Conservation (phyloP, 1,139 yeast genomes). For the Kurtzmaniella natalensis region DNA sequence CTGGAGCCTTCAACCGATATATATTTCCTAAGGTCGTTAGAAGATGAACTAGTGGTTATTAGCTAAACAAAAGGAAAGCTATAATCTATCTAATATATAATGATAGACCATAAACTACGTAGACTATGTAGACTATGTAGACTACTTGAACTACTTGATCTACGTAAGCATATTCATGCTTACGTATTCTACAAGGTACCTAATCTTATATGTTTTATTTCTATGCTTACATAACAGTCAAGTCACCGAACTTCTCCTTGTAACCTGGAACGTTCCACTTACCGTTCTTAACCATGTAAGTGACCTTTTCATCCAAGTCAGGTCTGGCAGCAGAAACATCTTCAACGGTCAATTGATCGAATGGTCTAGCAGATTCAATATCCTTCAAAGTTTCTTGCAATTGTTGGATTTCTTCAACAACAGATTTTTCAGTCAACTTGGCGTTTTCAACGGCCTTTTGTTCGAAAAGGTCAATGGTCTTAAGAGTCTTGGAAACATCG, state of each 20-base stretch:
- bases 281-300: conserved; percentile 93
- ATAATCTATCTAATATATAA: no score
- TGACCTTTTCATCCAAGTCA: conserved; percentile 93
- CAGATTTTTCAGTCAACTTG: conserved; percentile 85
- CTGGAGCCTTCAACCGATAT: background rate
- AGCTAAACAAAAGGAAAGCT: no score
- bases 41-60: no score
- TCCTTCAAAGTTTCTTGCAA: conserved; percentile 85
- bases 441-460: conserved; percentile 96
- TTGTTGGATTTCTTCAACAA: conserved; percentile 78
- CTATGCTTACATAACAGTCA: conserved; percentile 76
- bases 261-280: conserved; percentile 98
- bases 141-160: no score
- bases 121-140: no score
- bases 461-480: conserved; percentile 91
- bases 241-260: conserved; percentile 95
- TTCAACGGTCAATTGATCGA: conserved; percentile 92
- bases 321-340: conserved; percentile 95
- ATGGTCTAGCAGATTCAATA: conserved; percentile 96
- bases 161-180: no score
- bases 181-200: background rate
- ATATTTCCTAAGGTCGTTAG: no score
- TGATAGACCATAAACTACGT: no score
- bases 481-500: conserved; percentile 85
- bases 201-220: conserved; percentile 1